Percentiles rank a stretch among this genome's conserved stretches.
Evolutionary conservation across 768 basidiomycete genomes (phyloP).

Genomic region (Pisolithus microcarpus): DNA sequence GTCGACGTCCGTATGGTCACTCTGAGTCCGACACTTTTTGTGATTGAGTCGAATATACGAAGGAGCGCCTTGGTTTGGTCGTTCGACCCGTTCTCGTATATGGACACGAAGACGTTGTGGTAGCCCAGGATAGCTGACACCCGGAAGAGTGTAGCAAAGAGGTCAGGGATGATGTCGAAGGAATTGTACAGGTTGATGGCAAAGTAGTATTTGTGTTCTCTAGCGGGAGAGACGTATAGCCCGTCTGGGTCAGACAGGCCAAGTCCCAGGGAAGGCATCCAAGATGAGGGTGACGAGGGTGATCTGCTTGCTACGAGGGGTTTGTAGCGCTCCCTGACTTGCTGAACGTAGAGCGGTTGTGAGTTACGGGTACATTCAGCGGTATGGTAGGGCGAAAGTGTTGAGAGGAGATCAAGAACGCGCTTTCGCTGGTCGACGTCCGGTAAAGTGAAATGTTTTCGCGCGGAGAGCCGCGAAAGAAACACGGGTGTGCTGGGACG

Average conservation of each 20-base stretch:
- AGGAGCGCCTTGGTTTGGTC: conserved; percentile 98
- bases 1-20: conserved; percentile 89
- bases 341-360: conserved; percentile 79
- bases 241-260: conserved; percentile 33
- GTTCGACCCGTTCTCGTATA: conserved; percentile 98
- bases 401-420: conserved; percentile 79
- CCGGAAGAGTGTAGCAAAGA: conserved; percentile 94
- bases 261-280: conserved; percentile 52
- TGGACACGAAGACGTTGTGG: conserved; percentile 96
- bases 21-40: conserved; percentile 82
- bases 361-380: conserved; percentile 82
- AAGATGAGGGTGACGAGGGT: conserved; percentile 48
- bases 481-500: conserved; percentile 45
- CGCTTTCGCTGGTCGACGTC: conserved; percentile 78
- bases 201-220: conserved; percentile 96
- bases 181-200: conserved; percentile 99
- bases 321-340: conserved; percentile 79
- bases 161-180: conserved; percentile 96
- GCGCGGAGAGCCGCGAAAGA: conserved; percentile 43
- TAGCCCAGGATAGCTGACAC: conserved; percentile 88
- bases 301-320: conserved; percentile 71
- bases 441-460: conserved; percentile 65
- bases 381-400: conserved; percentile 87
- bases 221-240: conserved; percentile 32
- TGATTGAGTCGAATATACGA: conserved; percentile 90